Conservation (phyloP, 257 asterid genomes). For the Leptodermis oblonga region DNA sequence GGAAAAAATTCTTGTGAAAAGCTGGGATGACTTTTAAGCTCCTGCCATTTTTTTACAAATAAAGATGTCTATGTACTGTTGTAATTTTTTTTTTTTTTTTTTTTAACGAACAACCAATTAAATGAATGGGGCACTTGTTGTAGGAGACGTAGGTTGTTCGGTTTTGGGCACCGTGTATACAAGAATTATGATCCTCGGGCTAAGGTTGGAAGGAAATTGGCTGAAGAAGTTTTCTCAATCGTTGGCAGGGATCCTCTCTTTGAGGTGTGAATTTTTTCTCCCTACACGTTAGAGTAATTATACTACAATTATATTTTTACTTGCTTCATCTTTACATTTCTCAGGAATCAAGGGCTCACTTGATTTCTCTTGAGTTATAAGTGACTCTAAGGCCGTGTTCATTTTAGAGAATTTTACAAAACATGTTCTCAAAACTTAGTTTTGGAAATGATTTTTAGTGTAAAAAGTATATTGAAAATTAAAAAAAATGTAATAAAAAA, state of each 20-base stretch:
- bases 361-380: too few relatives aligned
- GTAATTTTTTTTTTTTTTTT: too few relatives aligned
- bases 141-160: slow-evolving; percentile 98
- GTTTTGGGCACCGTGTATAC: slow-evolving; percentile 99
- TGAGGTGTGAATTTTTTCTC: slow-evolving; percentile 54
- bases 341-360: not conserved
- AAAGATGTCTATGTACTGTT: not conserved
- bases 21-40: slow-evolving; percentile 42
- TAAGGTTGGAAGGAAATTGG: slow-evolving; percentile 84
- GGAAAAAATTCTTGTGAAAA: too few relatives aligned
- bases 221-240: slow-evolving; percentile 96
- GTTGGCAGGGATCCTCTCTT: slow-evolving; percentile 99
- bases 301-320: not conserved
- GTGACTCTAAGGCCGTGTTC: not conserved
- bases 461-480: too few relatives aligned
- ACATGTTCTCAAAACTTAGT: too few relatives aligned
- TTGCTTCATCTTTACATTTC: too few relatives aligned
- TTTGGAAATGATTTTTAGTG: too few relatives aligned
- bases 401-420: too few relatives aligned
- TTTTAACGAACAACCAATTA: too few relatives aligned
- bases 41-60: not conserved
- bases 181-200: slow-evolving; percentile 98
- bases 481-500: too few relatives aligned
- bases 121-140: slow-evolving; percentile 9
- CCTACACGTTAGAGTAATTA: not conserved